Base-by-base conservation (phyloP, 768 basidiomycete genomes). In the Cubamyces sp. region DNA sequence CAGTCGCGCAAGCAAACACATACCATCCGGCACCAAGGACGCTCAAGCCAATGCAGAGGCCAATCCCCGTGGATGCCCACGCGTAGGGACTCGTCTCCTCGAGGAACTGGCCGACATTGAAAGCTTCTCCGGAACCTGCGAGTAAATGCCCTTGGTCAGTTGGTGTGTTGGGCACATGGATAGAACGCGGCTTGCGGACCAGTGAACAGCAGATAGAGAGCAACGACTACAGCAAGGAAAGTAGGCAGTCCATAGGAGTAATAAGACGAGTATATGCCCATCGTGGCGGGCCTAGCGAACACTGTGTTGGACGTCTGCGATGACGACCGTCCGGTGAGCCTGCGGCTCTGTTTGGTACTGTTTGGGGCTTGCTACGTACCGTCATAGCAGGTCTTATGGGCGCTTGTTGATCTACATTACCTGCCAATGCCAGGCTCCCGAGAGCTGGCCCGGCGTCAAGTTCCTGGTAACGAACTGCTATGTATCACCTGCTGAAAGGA, bases 11-110 rank as follows among this genome's bases (percentile, higher is more conserved):
- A 19, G 40, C 26, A 23, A 40, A n/a, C 21, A 76, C 91, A 64
- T 48, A 96, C 97, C 97, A 98, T 76, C 91, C 96, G 50, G 96
- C 97, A 61, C 96, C 97, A 2, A 94, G 77, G 3, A 97, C 95
- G 70, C 93, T 95, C 55, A 98, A 73, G 4, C 97, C 97, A 54
- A 96, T 93, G 69, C 94, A 96, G 43, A 98, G 80, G 18, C 92
- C 95, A 40, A 98, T 90, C 11, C 97, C 97, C 3, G 88, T 85
- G 48, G 93, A 82, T 0, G 89, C 96, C 94, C 94, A 98, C 40
- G 88, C 86, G 75, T 92, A 98, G 0, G 96, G 96, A 72, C 88
- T 94, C 26, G 92, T 87, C 78, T 97, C 92, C 73, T 96, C 95
- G 25, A 98, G 83, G 80, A 95, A 98, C 50, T 87, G 86, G 42